These are phyloP conservation scores for Boletus semigastroideus DNA, from an alignment of 1,284 basidiomycete genomes.

Conservation along the genomic window DNA sequence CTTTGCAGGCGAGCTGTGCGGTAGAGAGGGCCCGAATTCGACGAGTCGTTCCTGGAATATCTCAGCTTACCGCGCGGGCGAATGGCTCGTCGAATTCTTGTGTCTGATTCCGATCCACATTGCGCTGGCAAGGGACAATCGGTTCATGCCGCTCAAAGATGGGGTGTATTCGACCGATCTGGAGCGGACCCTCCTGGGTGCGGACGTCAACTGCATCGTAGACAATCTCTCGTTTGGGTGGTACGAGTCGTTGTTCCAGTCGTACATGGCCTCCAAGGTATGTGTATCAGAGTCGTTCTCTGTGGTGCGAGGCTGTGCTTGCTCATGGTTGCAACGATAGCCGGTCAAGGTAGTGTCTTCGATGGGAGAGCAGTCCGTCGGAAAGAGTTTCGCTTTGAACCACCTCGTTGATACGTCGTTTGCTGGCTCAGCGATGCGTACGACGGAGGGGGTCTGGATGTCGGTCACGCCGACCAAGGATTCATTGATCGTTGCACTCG, in stretches of 20 bases:
- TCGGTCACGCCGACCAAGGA: slow-evolving; percentile 61
- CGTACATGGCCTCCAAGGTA: slow-evolving; percentile 61
- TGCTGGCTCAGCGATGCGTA: slow-evolving; percentile 65
- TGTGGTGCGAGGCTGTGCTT: fast-evolving
- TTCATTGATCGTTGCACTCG: slow-evolving; percentile 54
- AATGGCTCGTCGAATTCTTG: slow-evolving; percentile 61
- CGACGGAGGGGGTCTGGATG: slow-evolving; percentile 69
- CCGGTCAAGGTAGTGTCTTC: slow-evolving; percentile 64
- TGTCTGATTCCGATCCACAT: slow-evolving; percentile 67
- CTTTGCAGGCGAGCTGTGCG: slow-evolving; percentile 23
- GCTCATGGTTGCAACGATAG: slow-evolving; percentile 30
- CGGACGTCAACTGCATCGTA: slow-evolving; percentile 56
- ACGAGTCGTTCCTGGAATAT: slow-evolving; percentile 25
- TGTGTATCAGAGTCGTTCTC: background rate
- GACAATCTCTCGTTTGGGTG: slow-evolving; percentile 59
- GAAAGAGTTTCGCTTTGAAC: slow-evolving; percentile 61
- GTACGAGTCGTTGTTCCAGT: slow-evolving; percentile 65
- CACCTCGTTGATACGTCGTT: slow-evolving; percentile 66
- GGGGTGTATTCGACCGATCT: slow-evolving; percentile 49
- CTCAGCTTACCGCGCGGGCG: slow-evolving; percentile 48
- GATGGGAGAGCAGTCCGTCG: slow-evolving; percentile 69
- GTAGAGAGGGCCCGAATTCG: background rate
- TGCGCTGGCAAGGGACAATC: slow-evolving; percentile 55
- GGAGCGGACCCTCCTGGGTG: slow-evolving; percentile 55
- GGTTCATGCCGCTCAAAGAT: slow-evolving; percentile 61